Evolutionary conservation across 495 filamentous ascomycete genomes (phyloP), one percentile per base, ranked within the genome.

Genomic region (Neurospora sp.): DNA sequence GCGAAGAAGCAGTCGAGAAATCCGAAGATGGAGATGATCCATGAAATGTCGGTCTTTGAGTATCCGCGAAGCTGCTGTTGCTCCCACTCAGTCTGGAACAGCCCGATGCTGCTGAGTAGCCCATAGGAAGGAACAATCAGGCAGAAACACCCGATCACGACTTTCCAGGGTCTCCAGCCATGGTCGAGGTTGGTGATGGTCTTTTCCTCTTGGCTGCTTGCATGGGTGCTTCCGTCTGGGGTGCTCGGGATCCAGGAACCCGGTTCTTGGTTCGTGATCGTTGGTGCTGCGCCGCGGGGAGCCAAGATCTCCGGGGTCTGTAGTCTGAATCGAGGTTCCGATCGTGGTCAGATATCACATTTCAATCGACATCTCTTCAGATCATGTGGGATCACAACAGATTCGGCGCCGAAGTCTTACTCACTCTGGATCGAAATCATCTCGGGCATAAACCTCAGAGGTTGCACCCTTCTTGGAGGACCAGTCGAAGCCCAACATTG

Each of bases 11-110:
- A 77, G 69, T 68, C 75, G 10, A 79, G 31, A 40, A 78, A 79
- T 14, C 78, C 79, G 66, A 79, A 81, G 9, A 79, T 35, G 41
- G 80, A 79, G 6, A 77, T 78, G 73, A 81, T 76, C 79, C 79
- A 81, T 38, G 80, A 73, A 3, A 79, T 70, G 10, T 80, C 72
- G 35, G 41, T 72, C 40, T 73, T 70, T 0, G 75, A 66, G 27
- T 69, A 71, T 10, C 41, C 70, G 8, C n/a, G 18, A 6, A 81
- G 78, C 69, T 79, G 68, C 20, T 75, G 27, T 14, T 44, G 37
- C n/a, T 72, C 37, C 78, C 79, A 81, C 72, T 81, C 72, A 16
- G 76, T 75, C 71, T 75, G 75, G 70, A 81, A 76, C 9, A 81
- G 73, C 0, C 79, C 76, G 71, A 79, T 74, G 74, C 70, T 75